phyloP scores from a whole-genome alignment of 169 alveolate species.

The Cryptosporidium felis region DNA sequence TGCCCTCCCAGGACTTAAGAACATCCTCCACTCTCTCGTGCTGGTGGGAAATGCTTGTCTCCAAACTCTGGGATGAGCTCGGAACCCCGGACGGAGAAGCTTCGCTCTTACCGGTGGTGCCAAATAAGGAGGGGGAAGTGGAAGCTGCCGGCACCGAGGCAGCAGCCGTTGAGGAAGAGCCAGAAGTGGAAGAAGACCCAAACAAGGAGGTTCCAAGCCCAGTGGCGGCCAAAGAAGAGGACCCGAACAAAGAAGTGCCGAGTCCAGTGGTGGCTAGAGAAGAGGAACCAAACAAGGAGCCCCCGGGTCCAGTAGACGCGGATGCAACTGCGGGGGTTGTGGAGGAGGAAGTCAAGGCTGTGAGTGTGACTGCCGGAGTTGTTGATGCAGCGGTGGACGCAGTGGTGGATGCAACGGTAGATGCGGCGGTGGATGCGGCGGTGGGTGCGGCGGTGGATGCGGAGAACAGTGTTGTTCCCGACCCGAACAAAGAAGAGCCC shows the following conservation, averaged over 20 bases:
- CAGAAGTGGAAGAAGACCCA: too few species aligned
- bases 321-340: neutral
- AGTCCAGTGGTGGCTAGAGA: neutral
- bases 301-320: neutral
- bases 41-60: constrained; percentile 26
- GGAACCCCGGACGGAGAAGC: neutral
- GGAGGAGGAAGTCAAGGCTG: too few species aligned
- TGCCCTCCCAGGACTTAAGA: constrained; percentile 48
- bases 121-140: neutral
- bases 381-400: neutral
- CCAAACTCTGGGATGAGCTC: neutral
- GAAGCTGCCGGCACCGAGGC: too few species aligned
- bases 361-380: too few species aligned
- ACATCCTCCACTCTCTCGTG: constrained; percentile 71
- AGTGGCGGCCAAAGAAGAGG: neutral
- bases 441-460: neutral
- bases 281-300: neutral
- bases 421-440: neutral
- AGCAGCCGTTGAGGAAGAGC: too few species aligned
- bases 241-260: neutral
- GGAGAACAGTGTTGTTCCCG: too few species aligned
- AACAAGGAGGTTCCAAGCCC: neutral
- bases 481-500: too few species aligned
- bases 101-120: too few species aligned
- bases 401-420: neutral